Evolutionary conservation across 495 filamentous ascomycete species (phyloP), one percentile per base, ranked within the genome.

Genomic region (Penicillium dipodomyicola): DNA sequence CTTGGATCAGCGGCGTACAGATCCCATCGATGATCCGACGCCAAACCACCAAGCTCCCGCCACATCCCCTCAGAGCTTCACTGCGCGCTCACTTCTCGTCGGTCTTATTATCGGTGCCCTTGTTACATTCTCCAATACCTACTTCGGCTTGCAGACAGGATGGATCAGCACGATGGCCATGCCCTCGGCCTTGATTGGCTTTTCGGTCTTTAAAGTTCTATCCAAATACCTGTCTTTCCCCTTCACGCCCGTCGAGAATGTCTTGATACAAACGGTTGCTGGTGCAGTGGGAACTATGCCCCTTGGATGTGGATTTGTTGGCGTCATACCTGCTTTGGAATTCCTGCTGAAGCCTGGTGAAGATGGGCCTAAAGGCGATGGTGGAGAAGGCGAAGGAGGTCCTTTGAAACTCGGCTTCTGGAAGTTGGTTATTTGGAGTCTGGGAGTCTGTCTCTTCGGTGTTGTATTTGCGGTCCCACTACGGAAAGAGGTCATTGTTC

Each of bases 201-300:
- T 97, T 65, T 94, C 91, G 7, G 86, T 96, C 63, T 99, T 99
- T 79, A 90, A 92, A 65, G 80, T 85, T 20, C 68, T 97, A 3
- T 80, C 85, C 2, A 83, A 84, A 51, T 79, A 87, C 46, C 70
- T 96, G 5, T 77, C 78, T 30, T 84, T 86, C 52, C 91, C 92
- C 3, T 97, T 97, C 64, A 89, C 88, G 6, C 92, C 93, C 0
- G 90, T 97, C 27, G 95, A 99, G 73, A 99, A 99, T 69, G 95
- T 98, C 8, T 81, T 99, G 29, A 92, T 99, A 5, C 95, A 97
- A 75, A 96, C 92, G 5, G 93, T 99, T 40, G 94, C 95, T 0
- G 92, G 93, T 10, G 87, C 89, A 22, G 92, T 97, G 68, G 95
- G 94, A 0, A 96, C 93, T 5, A 97, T 97, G 94, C 95, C 95